A percentile compares a stretch with the other conserved stretches of the same genome.
Evolutionary conservation across 106 monocot genomes (phyloP).

Genomic region (Apostasia ramifera): DNA sequence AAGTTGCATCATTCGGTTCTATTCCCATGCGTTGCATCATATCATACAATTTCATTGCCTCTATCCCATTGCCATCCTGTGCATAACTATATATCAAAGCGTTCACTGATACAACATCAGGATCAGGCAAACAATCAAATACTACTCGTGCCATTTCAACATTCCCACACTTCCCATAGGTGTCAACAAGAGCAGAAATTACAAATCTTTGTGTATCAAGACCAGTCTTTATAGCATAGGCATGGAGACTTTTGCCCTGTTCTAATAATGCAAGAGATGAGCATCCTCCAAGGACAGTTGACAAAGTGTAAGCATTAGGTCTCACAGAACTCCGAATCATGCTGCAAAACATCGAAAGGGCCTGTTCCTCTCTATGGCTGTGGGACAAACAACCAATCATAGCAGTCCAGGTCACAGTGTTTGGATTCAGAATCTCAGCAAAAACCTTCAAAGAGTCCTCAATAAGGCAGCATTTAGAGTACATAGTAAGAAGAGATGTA

Average conservation of each 20-base stretch:
- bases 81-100: constrained; percentile 64
- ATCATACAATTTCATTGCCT: constrained; percentile 47
- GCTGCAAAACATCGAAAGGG: constrained; percentile 34
- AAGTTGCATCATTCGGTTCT: constrained; percentile 43
- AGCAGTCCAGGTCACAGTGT: constrained; percentile 48
- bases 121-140: constrained; percentile 21
- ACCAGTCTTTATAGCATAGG: constrained; percentile 32
- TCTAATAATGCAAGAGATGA: constrained; percentile 39
- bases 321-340: constrained; percentile 18
- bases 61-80: constrained; percentile 40
- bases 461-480: constrained; percentile 44
- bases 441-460: constrained; percentile 54
- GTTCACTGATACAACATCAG: constrained; percentile 57
- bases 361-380: constrained; percentile 36
- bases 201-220: constrained; percentile 34
- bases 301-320: constrained; percentile 50
- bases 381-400: constrained; percentile 33
- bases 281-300: constrained; percentile 44
- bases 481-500: constrained; percentile 70
- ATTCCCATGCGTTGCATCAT: constrained; percentile 11
- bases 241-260: constrained; percentile 39
- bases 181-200: constrained; percentile 46
- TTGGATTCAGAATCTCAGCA: constrained; percentile 28
- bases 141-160: constrained; percentile 31
- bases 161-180: constrained; percentile 63